Percentiles rank a stretch among this genome's conserved stretches.
Conservation (phyloP, 768 basidiomycete genomes). For the Agaricus blazei region DNA sequence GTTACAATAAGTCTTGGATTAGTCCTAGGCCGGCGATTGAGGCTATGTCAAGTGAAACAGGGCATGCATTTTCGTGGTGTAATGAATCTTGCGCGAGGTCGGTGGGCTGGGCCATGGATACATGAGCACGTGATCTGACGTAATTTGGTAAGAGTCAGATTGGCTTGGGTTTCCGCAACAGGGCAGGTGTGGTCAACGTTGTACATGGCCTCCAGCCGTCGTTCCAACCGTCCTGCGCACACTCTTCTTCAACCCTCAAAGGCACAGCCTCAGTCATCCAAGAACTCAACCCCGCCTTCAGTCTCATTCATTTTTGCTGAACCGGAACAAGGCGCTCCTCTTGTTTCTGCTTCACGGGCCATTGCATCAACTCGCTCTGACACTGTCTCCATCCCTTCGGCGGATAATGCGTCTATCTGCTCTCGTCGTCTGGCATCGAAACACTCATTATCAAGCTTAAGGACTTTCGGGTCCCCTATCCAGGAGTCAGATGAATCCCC, state of each 20-base stretch:
- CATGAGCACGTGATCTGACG: conserved; percentile 8
- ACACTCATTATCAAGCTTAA: background rate
- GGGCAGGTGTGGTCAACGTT: background rate
- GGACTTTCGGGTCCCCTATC: background rate
- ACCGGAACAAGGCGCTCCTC: conserved; percentile 8
- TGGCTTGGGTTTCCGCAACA: background rate
- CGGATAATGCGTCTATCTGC: background rate
- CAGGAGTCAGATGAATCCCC: background rate
- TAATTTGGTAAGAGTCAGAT: conserved; percentile 1
- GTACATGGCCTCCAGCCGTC: conserved; percentile 5
- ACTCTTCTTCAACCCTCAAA: background rate
- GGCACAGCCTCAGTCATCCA: background rate
- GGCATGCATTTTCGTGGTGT: too few species aligned
- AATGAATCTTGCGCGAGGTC: too few species aligned
- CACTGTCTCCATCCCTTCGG: background rate
- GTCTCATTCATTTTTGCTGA: conserved; percentile 5
- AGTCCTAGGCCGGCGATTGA: too few species aligned
- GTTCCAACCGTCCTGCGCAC: conserved; percentile 5
- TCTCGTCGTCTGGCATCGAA: background rate
- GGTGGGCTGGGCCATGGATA: background rate
- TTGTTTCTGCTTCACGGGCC: background rate
- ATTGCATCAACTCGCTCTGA: conserved; percentile 3
- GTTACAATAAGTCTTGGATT: too few species aligned
- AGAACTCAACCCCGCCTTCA: background rate
- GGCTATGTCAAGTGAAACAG: too few species aligned